phyloP scores from a whole-genome alignment of 257 asterid genomes.

The Plantago major region DNA sequence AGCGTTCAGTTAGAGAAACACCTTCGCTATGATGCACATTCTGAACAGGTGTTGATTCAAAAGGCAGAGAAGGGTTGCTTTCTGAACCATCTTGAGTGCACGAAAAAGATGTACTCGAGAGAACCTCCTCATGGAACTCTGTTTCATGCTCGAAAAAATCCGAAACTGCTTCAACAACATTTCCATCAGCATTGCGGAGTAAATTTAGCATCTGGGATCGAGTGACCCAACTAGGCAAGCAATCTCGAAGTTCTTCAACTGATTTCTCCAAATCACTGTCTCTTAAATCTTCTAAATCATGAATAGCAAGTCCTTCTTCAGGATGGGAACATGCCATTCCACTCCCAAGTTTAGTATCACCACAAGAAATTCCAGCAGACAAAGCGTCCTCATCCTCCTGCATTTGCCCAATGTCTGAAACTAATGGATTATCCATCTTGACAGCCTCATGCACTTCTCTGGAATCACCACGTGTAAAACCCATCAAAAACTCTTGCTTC shows the following conservation, averaged over 20 bases:
- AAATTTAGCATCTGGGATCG: conserved; percentile 62
- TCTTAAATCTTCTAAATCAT: conserved; percentile 27
- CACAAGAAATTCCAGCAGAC: conserved; percentile 22
- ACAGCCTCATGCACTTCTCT: conserved; percentile 30
- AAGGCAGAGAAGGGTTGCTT: conserved; percentile 33
- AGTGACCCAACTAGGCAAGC: conserved; percentile 88
- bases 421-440: conserved; percentile 26
- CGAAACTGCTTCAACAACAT: conserved; percentile 79
- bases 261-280: conserved; percentile 44
- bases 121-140: conserved; percentile 61
- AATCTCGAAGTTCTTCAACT: conserved; percentile 54
- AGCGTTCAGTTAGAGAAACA: conserved; percentile 40
- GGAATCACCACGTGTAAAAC: conserved; percentile 41
- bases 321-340: conserved; percentile 23
- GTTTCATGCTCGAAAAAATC: conserved; percentile 83
- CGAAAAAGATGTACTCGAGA: conserved; percentile 32
- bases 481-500: conserved; percentile 74
- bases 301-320: conserved; percentile 25
- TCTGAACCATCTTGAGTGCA: conserved; percentile 29
- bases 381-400: conserved; percentile 29
- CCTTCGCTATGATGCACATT: conserved; percentile 23
- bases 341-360: conserved; percentile 28
- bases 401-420: conserved; percentile 19
- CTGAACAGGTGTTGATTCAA: conserved; percentile 28
- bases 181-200: conserved; percentile 45